Evolutionary conservation across 2,329 filamentous ascomycete genomes (phyloP).

Genomic region (Ceratocystis eucalypticola): DNA sequence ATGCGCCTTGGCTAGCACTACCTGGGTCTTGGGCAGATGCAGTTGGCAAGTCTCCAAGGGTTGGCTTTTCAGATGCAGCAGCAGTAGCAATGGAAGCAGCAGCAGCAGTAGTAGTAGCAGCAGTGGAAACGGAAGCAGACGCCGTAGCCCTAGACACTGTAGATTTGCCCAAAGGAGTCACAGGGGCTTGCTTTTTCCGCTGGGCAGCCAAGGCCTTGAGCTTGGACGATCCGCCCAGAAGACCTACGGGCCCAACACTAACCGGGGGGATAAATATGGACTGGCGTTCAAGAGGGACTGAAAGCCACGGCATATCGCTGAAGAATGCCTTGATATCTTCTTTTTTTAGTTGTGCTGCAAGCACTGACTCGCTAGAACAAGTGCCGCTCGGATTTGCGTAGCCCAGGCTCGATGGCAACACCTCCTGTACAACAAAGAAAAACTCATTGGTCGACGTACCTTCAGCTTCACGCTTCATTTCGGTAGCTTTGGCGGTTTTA

Average conservation of each 20-base stretch:
- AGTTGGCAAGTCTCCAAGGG: conserved; percentile 1
- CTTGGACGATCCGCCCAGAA: conserved; percentile 79
- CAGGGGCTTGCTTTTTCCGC: conserved; percentile 59
- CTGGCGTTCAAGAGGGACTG: conserved; percentile 51
- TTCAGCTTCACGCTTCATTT: conserved; percentile 31
- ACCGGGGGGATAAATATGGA: conserved; percentile 48
- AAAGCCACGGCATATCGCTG: conserved; percentile 71
- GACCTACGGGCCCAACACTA: conserved; percentile 39
- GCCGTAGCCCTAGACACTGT: background rate
- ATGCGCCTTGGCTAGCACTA: background rate
- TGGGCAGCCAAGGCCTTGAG: conserved; percentile 79
- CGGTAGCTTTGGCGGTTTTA: conserved; percentile 26
- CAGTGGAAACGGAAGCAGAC: background rate
- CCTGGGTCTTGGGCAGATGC: background rate
- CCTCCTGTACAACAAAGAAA: conserved; percentile 20
- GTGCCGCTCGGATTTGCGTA: background rate
- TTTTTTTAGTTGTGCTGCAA: conserved; percentile 1
- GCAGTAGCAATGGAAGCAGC: background rate
- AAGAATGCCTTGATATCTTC: conserved; percentile 44
- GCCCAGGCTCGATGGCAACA: conserved; percentile 16
- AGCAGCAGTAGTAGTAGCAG: background rate
- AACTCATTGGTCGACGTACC: conserved; percentile 26
- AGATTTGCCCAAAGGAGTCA: background rate
- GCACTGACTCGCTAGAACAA: background rate
- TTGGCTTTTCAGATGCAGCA: conserved; percentile 10